phyloP scores from a whole-genome alignment of 1,284 basidiomycete species.

The Rhodotorula sp. region DNA sequence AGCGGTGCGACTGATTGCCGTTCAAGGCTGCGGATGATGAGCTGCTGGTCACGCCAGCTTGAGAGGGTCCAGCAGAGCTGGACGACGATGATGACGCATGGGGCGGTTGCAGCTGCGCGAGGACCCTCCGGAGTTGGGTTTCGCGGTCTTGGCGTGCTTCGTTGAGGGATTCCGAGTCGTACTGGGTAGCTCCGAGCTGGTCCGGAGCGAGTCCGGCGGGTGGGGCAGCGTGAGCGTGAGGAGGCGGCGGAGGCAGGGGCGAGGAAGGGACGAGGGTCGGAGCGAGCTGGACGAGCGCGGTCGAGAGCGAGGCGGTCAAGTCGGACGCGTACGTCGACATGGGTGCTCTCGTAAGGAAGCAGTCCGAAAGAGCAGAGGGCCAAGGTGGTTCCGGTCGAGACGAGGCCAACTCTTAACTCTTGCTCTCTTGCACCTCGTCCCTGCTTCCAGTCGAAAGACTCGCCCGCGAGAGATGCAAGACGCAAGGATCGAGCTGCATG shows the following conservation, averaged over 20 bases:
- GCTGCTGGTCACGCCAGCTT: too few species aligned
- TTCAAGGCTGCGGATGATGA: too few species aligned
- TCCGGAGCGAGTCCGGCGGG: neutral
- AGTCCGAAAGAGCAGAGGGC: neutral
- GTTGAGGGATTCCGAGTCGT: neutral
- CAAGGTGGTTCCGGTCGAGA: too few species aligned
- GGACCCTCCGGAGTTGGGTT: constrained; percentile 5
- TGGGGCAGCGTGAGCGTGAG: neutral
- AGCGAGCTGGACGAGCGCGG: constrained; percentile 11
- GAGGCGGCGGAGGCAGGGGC: neutral
- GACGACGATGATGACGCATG: neutral
- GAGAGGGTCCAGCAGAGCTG: too few species aligned
- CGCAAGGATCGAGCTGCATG: constrained; percentile 21
- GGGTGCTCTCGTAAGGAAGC: neutral
- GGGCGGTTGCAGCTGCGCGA: constrained; percentile 17
- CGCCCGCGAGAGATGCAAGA: neutral
- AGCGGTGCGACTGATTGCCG: neutral
- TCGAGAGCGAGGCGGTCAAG: constrained; percentile 6
- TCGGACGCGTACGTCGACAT: constrained; percentile 26
- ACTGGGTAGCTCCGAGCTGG: neutral
- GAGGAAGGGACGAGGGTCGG: neutral
- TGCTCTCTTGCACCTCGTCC: neutral
- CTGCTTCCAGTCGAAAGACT: neutral
- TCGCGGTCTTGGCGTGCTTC: neutral
- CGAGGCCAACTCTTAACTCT: too few species aligned